Conservation (phyloP, 1,139 yeast genomes). For the Geotrichum australiense region DNA sequence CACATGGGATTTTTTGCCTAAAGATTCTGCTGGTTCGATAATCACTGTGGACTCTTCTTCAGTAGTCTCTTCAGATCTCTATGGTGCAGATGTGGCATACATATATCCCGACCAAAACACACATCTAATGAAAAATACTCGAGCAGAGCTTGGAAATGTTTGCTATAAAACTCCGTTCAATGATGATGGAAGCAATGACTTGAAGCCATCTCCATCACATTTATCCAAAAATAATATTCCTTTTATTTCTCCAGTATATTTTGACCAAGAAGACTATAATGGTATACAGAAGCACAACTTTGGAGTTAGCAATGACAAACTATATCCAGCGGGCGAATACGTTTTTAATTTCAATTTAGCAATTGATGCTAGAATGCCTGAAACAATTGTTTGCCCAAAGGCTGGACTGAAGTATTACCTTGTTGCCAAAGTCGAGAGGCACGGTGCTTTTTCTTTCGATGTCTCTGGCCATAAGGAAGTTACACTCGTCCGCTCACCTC, state of each 20-base stretch:
- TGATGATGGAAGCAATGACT: neutral
- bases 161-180: conserved; percentile 11
- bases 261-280: conserved; percentile 1
- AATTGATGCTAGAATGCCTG: conserved; percentile 67
- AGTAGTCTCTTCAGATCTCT: conserved; percentile 29
- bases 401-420: conserved; percentile 31
- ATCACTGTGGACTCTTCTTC: conserved; percentile 24
- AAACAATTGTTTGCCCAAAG: conserved; percentile 52
- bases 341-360: conserved; percentile 68
- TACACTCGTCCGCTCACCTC: conserved; percentile 66
- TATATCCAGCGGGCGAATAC: conserved; percentile 63
- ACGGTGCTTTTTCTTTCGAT: conserved; percentile 32
- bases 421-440: conserved; percentile 31
- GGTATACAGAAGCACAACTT: conserved; percentile 1
- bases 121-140: conserved; percentile 1
- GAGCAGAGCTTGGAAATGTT: conserved; percentile 1
- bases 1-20: conserved; percentile 35
- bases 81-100: conserved; percentile 30
- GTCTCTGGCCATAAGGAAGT: conserved; percentile 32
- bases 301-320: conserved; percentile 3
- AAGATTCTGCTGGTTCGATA: conserved; percentile 19
- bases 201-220: conserved; percentile 4
- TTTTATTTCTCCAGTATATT: conserved; percentile 9
- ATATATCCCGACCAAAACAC: conserved; percentile 5
- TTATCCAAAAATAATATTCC: conserved; percentile 10